phyloP scores from a whole-genome alignment of 345 rosid species.

The Reutealis trisperma region DNA sequence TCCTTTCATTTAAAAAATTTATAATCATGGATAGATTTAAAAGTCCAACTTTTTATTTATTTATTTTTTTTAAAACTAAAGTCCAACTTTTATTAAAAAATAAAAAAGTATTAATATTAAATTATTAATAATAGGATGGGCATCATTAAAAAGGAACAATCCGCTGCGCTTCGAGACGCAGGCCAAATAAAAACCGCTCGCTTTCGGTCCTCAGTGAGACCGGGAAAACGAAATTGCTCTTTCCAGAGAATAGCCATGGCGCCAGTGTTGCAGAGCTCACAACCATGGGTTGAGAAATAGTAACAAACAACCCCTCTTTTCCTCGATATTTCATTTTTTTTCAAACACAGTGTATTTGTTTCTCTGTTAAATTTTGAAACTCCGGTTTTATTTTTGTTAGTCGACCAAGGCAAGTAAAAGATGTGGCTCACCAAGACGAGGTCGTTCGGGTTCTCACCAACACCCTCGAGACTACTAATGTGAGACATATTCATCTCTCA shows the following conservation, averaged over 20 bases:
- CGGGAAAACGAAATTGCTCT: not conserved
- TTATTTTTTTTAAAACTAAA: no score
- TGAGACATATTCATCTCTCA: constrained; percentile 16
- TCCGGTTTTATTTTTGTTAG: constrained; percentile 33
- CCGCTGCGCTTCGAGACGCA: no score
- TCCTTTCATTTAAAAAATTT: no score
- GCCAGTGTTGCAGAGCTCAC: constrained; percentile 79
- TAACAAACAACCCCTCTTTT: constrained; percentile 12
- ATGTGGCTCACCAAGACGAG: constrained; percentile 96
- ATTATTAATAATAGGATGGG: no score
- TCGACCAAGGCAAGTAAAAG: constrained; percentile 91
- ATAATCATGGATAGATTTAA: no score
- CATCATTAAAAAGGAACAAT: no score
- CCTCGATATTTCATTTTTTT: not conserved
- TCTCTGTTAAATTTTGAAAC: not conserved
- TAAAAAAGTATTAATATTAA: no score
- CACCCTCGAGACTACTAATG: constrained; percentile 82
- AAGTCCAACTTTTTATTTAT: no score
- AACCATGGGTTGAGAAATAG: constrained; percentile 99
- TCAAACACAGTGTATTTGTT: not conserved
- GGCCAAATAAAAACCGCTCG: no score
- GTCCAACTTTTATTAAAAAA: no score
- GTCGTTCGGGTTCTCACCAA: constrained; percentile 96
- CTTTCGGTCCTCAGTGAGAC: no score
- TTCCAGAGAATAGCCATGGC: constrained; percentile 50